Conservation (phyloP, 139 green algal species). For the Chlamydomonas asymmetrica region DNA sequence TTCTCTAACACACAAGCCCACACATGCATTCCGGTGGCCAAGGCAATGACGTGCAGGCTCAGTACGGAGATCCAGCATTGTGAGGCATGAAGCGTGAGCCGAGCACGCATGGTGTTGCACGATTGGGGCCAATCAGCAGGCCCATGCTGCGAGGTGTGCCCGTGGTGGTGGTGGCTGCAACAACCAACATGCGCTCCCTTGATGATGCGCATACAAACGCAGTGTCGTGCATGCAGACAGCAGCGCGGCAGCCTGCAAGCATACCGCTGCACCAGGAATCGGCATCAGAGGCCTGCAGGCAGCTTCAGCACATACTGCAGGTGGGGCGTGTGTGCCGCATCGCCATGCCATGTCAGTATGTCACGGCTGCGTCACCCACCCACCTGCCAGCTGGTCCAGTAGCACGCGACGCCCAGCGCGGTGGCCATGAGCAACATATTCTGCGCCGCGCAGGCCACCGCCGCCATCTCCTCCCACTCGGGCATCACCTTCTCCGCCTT, state of each 20-base stretch:
- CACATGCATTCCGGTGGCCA: no score
- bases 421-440: constrained; percentile 44
- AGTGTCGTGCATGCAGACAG: neutral
- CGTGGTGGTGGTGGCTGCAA: no score
- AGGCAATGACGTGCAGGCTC: no score
- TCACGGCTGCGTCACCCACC: neutral
- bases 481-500: constrained; percentile 48
- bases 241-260: neutral
- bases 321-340: no score
- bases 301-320: neutral
- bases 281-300: neutral
- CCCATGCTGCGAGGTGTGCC: no score
- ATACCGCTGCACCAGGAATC: neutral
- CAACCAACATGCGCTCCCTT: neutral
- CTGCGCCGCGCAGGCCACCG: constrained; percentile 45
- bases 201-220: neutral
- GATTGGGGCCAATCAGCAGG: no score
- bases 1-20: no score
- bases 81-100: no score
- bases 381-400: constrained; percentile 62
- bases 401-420: constrained; percentile 38
- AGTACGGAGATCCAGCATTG: no score
- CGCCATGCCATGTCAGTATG: neutral
- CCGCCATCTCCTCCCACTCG: constrained; percentile 67
- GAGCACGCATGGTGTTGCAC: no score